Conservation (phyloP, 169 alveolate genomes). For the Plasmodium billcollinsi region DNA sequence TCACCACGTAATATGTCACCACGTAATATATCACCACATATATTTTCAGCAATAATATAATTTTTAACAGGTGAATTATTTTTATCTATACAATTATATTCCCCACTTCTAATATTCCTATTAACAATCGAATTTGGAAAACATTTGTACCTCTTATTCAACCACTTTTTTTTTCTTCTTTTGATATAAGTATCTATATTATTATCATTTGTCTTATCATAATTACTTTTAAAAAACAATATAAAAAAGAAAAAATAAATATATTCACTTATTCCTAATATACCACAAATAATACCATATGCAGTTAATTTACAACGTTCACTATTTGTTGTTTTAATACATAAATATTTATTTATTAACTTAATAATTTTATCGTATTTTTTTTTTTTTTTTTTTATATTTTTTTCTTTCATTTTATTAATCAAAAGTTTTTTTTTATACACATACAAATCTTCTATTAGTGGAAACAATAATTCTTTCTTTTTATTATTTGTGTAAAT, state of each 20-base stretch:
- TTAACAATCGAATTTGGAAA: too few species aligned
- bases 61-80: too few species aligned
- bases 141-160: too few species aligned
- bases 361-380: constrained; percentile 29
- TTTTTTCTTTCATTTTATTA: constrained; percentile 3
- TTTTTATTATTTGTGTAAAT: background rate
- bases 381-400: constrained; percentile 36
- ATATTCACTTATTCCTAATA: constrained; percentile 52
- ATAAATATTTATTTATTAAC: constrained; percentile 33
- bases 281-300: constrained; percentile 75
- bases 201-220: background rate
- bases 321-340: constrained; percentile 62
- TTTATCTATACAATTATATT: too few species aligned
- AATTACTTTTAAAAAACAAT: constrained; percentile 20
- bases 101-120: too few species aligned
- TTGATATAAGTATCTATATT: background rate
- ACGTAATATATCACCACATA: too few species aligned
- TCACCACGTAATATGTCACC: too few species aligned
- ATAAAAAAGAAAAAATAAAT: constrained; percentile 47
- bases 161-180: background rate
- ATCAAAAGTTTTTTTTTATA: background rate
- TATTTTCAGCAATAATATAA: too few species aligned
- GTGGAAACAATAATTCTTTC: background rate
- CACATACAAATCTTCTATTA: background rate
- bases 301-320: constrained; percentile 74